Percentiles rank a stretch among this genome's conserved stretches.
phyloP scores from a whole-genome alignment of 371 early-diverging fungal genomes.

The Cokeromyces recurvatus region DNA sequence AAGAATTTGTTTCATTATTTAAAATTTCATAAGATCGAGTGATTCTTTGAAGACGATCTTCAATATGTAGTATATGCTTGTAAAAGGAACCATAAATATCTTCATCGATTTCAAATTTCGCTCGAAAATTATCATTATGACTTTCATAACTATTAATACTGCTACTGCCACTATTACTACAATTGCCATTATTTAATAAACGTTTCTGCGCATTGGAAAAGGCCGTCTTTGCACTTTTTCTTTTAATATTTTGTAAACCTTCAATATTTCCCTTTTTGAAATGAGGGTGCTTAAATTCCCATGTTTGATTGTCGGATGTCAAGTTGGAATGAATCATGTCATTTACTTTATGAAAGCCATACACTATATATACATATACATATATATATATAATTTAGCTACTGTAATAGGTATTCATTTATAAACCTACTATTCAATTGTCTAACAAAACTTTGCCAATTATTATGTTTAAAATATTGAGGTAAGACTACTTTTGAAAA shows the following conservation, averaged over 20 bases:
- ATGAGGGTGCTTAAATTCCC: constrained; percentile 68
- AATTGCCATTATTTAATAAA: not conserved
- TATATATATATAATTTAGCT: not conserved
- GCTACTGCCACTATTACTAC: not conserved
- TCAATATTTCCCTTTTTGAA: constrained; percentile 56
- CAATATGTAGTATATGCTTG: constrained; percentile 19
- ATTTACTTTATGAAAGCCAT: constrained; percentile 56
- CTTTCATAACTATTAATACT: no score
- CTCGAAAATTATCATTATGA: not conserved
- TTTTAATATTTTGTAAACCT: constrained; percentile 58
- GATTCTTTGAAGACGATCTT: constrained; percentile 20
- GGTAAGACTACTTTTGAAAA: constrained; percentile 59
- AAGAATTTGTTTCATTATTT: constrained; percentile 12
- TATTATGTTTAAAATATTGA: constrained; percentile 83
- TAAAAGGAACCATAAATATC: constrained; percentile 16
- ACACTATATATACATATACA: no score
- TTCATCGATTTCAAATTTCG: constrained; percentile 5
- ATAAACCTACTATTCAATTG: constrained; percentile 68
- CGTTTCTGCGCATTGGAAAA: not conserved
- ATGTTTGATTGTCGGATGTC: constrained; percentile 52
- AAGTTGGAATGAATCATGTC: constrained; percentile 59
- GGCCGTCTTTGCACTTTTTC: constrained; percentile 48
- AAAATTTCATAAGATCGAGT: constrained; percentile 13
- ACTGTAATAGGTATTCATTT: no score
- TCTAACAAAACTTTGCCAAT: constrained; percentile 82